Evolutionary conservation across 495 filamentous ascomycete species (phyloP).

Genomic region (Oidiodendron maius): DNA sequence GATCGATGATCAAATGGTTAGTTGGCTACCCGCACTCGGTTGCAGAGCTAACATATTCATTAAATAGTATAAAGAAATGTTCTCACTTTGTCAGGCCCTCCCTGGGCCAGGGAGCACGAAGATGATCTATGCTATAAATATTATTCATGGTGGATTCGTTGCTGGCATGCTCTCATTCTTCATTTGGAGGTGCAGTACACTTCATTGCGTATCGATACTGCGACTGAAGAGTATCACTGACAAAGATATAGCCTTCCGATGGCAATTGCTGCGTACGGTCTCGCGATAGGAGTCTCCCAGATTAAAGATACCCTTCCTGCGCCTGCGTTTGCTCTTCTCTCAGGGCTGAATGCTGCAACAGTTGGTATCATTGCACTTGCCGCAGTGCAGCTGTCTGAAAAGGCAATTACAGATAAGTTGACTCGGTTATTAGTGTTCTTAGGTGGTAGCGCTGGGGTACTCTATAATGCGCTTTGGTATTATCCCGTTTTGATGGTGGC

Average conservation of each 20-base stretch:
- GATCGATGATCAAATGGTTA: constrained; percentile 62
- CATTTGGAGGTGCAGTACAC: constrained; percentile 52
- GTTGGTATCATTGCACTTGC: constrained; percentile 77
- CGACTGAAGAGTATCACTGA: too few relatives aligned
- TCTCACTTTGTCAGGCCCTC: constrained; percentile 72
- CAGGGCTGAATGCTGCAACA: constrained; percentile 70
- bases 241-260: constrained; percentile 66
- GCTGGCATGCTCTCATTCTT: constrained; percentile 61
- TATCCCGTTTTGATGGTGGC: constrained; percentile 64
- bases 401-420: constrained; percentile 67
- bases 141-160: constrained; percentile 59
- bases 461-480: constrained; percentile 78
- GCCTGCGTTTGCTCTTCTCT: constrained; percentile 68
- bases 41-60: neutral
- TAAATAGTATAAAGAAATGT: constrained; percentile 73
- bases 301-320: constrained; percentile 54
- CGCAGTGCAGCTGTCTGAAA: constrained; percentile 65
- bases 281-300: constrained; percentile 62
- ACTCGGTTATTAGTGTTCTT: constrained; percentile 64
- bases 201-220: too few relatives aligned
- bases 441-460: constrained; percentile 58
- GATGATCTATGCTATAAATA: constrained; percentile 69
- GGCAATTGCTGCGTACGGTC: constrained; percentile 68
- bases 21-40: neutral
- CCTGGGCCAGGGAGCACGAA: constrained; percentile 74